These are phyloP conservation scores for Saccharomyces hybrid DNA, from an alignment of 1,139 yeast species.

Conservation along the genomic window DNA sequence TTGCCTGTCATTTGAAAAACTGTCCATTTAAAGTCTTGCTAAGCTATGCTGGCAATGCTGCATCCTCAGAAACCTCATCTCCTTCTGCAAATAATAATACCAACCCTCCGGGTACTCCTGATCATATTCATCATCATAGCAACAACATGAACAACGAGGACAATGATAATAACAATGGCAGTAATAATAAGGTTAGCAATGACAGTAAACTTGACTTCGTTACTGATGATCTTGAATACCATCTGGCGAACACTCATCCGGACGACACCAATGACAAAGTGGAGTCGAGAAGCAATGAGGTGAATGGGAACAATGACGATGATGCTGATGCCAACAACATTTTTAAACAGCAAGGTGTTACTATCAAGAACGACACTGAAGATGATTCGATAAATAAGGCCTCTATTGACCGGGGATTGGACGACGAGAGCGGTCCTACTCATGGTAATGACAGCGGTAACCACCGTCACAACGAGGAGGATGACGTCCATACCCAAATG, in stretches of 20 bases:
- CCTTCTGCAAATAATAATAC: background rate
- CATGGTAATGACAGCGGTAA: background rate
- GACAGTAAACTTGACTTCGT: background rate
- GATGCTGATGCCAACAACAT: conserved; percentile 1
- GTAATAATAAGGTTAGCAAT: background rate
- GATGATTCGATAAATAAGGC: background rate
- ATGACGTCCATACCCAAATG: conserved; percentile 1
- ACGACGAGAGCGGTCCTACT: conserved; percentile 1
- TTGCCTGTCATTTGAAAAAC: conserved; percentile 31
- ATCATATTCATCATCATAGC: background rate
- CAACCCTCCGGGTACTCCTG: background rate
- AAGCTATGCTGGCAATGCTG: conserved; percentile 22
- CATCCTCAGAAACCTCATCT: background rate
- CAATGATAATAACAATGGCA: background rate
- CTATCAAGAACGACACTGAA: conserved; percentile 5
- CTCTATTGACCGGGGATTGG: background rate
- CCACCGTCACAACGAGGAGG: conserved; percentile 6
- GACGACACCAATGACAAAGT: background rate
- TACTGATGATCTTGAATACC: background rate
- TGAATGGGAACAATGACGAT: background rate
- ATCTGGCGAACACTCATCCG: background rate
- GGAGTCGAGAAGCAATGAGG: background rate
- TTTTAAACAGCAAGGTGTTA: conserved; percentile 2
- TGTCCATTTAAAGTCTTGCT: conserved; percentile 31
- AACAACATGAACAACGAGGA: background rate